Evolutionary conservation across 805 yeast genomes (phyloP), one percentile per base, ranked within the genome.

Genomic region (Lachancea fermentati): DNA sequence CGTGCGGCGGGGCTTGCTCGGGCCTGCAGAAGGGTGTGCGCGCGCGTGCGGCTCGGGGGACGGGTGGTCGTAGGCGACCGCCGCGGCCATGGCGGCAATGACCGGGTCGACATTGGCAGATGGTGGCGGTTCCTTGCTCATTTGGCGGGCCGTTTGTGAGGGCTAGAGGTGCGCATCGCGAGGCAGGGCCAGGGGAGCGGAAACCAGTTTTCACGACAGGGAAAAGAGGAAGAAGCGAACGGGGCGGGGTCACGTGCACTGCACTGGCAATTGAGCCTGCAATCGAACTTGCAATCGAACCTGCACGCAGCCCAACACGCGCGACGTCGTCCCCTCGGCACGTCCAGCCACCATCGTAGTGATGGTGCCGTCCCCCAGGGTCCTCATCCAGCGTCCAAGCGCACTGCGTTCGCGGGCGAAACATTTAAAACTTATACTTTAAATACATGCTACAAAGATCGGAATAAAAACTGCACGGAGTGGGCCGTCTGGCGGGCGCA

Each of bases 381-480:
- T 22, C 26, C 26, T 22, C 26, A 22, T 22, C n/a, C n/a, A n/a
- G n/a, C n/a, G n/a, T n/a, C n/a, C n/a, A n/a, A n/a, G n/a, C n/a
- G n/a, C n/a, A n/a, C n/a, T n/a, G n/a, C n/a, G n/a, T n/a, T n/a
- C n/a, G 11, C 26, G 7, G 7, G 26, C 9, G 7, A 11, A 22
- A 22, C 26, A 22, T 22, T 22, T 22, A 22, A 22, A 22, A 22
- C 26, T n/a, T 22, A 22, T 22, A 22, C 26, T 38, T 38, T 38
- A 38, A 38, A 38, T 38, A 38, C 41, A 38, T 38, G 41, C 36
- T 38, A 38, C 41, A 38, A 32, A 38, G 31, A 26, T 38, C 41
- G 41, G 41, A 38, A 38, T 38, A 38, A 38, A 38, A 36, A 38
- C 41, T 25, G 41, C 33, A 19, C 24, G 7, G 11, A 7, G 11